Evolutionary conservation across 257 asterid species (phyloP).

Genomic region (Solanum virginianum): DNA sequence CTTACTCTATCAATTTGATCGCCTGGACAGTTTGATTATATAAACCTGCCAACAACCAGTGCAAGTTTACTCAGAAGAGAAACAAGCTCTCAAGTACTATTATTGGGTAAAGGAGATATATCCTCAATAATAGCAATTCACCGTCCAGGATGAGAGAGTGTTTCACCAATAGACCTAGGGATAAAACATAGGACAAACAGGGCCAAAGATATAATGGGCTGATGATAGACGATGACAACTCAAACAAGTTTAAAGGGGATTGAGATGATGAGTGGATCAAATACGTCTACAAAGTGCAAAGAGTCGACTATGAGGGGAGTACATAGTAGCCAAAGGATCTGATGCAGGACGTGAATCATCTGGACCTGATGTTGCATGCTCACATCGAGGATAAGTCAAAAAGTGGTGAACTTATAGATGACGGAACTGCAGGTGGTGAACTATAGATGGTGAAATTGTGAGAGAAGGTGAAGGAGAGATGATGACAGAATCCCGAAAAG

Average conservation of each 20-base stretch:
- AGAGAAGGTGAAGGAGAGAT: neutral
- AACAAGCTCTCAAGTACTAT: neutral
- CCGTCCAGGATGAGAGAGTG: neutral
- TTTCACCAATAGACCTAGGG: neutral
- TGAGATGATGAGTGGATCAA: neutral
- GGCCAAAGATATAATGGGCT: neutral
- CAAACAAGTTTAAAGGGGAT: neutral
- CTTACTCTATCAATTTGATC: neutral
- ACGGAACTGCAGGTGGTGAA: neutral
- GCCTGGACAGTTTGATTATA: neutral
- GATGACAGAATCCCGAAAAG: neutral
- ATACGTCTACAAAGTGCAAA: neutral
- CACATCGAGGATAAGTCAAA: neutral
- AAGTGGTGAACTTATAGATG: neutral
- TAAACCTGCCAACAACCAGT: neutral
- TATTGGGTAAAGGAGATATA: neutral
- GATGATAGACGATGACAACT: neutral
- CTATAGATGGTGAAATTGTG: neutral
- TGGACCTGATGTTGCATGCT: neutral
- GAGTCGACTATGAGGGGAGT: neutral
- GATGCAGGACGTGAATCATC: neutral
- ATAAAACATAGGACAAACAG: neutral
- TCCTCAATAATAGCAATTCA: neutral
- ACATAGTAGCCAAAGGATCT: neutral
- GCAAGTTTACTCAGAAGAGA: neutral